Evolutionary conservation across 1,139 yeast genomes (phyloP).

Genomic region (Lodderomyces parapsilosis): DNA sequence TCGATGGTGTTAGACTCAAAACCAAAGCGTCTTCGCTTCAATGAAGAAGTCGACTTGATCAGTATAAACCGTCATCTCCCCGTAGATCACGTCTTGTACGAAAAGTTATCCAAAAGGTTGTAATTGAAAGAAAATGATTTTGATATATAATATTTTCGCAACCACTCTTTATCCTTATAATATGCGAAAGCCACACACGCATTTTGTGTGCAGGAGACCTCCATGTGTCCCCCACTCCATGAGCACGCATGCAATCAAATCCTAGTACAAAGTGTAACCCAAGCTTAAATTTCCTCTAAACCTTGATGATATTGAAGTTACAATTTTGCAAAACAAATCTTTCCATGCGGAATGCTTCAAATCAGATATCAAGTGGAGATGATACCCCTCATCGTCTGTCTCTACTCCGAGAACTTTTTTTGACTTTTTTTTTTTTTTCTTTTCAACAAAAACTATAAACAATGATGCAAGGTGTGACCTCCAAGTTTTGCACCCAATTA

Average conservation of each 20-base stretch:
- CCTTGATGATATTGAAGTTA: neutral
- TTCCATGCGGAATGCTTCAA: neutral
- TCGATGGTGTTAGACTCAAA: constrained; percentile 7
- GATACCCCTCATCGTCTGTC: neutral
- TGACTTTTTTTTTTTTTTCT: neutral
- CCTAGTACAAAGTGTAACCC: neutral
- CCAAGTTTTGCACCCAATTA: neutral
- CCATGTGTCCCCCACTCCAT: neutral
- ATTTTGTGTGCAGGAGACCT: neutral
- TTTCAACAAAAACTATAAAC: constrained; percentile 1
- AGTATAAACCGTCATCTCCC: constrained; percentile 14
- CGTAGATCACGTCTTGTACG: constrained; percentile 14
- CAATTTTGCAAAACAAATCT: neutral
- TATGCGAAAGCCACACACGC: neutral
- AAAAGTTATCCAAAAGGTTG: constrained; percentile 9
- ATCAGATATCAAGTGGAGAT: neutral
- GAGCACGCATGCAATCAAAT: neutral
- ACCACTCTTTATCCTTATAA: neutral
- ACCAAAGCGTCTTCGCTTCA: constrained; percentile 13
- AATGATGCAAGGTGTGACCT: neutral
- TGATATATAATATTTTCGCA: neutral
- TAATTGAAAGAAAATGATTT: neutral
- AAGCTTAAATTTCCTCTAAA: no score
- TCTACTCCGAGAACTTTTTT: neutral
- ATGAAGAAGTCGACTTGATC: constrained; percentile 13